phyloP scores from a whole-genome alignment of 2,329 filamentous ascomycete genomes.

The Lachnellula willkommii region DNA sequence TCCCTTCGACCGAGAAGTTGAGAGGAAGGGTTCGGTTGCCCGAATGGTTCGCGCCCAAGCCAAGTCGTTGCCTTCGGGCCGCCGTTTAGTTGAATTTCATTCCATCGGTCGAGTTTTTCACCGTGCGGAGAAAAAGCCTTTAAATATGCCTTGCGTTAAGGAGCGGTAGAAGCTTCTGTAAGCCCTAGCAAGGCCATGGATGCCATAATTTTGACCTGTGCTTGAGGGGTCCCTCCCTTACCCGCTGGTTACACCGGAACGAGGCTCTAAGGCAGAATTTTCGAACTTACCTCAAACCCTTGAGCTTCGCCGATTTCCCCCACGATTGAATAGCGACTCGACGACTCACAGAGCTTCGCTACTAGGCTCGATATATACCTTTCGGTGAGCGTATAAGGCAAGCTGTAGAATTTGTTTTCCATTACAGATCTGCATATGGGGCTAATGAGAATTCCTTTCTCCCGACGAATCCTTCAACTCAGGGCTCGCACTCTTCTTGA shows the following conservation, averaged over 20 bases:
- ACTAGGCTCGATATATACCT: background rate
- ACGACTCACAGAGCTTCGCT: constrained; percentile 2
- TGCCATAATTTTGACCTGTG: background rate
- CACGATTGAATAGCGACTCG: background rate
- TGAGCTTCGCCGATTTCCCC: background rate
- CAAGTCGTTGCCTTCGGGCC: background rate
- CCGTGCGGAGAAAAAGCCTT: background rate
- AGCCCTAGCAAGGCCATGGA: constrained; percentile 7
- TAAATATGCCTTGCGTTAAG: background rate
- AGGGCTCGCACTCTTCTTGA: background rate
- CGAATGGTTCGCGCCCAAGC: background rate
- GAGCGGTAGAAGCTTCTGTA: background rate
- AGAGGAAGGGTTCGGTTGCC: background rate
- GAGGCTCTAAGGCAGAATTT: constrained; percentile 4
- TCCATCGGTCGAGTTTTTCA: background rate
- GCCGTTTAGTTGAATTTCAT: background rate
- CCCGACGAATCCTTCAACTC: constrained; percentile 1
- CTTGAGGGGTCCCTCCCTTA: background rate
- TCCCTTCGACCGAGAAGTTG: background rate
- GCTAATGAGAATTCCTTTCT: background rate
- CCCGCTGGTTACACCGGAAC: background rate
- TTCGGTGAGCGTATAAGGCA: constrained; percentile 1
- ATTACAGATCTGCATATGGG: constrained; percentile 1
- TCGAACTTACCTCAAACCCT: background rate
- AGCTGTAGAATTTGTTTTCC: background rate